Evolutionary conservation across 495 filamentous ascomycete genomes (phyloP), one percentile per base, ranked within the genome.

Genomic region (Daldinia concentrica): DNA sequence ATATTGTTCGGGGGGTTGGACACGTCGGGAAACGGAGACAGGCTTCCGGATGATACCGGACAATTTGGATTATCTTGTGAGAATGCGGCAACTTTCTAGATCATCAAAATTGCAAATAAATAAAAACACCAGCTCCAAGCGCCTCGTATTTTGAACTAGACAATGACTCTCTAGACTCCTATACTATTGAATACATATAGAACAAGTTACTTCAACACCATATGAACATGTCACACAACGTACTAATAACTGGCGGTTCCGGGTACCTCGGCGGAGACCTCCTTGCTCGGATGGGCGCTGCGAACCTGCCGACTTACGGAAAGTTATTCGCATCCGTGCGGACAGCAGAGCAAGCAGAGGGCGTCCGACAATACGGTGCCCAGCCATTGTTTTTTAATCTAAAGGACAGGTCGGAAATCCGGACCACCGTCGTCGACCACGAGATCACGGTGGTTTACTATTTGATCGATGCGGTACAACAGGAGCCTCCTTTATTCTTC

Each of bases 181-280:
- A 11, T 11, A 22, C 3, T 24, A 36, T 48, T 24, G 17, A 24
- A 22, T 48, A 45, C 8, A 19, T 15, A 19, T 1, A 7, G 29
- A 43, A 34, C 30, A 3, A 1, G 30, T 34, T 0, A 11, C 2
- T 34, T 11, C 30, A 34, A 34, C 30, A 34, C 11, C 4, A 36
- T 56, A 30, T 14, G 8, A 24, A n/a, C 7, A 77, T 79, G 77
- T 58, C 69, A 15, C 71, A 79, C 60, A 83, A 83, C 45, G 81
- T 87, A 37, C 80, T 86, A 37, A 72, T 87, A 24, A 87, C 85
- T 4, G 85, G 85, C 3, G 81, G 75, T 9, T 87, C 84, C 2
- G 85, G 85, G 15, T 87, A 87, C 59, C 79, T 87, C 0, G 84
- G 84, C 7, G 85, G 85, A 15, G 77, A 78, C 4, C 68, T 87